Conservation (phyloP, 108 stramenopile species). For the Nitzschia putrida region DNA sequence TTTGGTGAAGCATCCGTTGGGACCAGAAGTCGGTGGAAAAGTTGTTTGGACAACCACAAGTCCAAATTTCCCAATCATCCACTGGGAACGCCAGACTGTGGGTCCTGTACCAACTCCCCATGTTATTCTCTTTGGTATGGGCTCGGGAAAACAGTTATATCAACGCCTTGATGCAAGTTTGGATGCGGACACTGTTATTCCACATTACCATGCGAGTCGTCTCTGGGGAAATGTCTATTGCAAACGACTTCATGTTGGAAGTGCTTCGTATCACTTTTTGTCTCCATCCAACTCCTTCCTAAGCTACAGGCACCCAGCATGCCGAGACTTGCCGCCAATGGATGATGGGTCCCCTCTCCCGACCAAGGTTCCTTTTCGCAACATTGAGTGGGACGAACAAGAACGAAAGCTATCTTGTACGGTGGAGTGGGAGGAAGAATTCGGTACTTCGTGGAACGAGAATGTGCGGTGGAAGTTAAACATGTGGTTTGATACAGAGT, state of each 20-base stretch:
- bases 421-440: conserved; percentile 61
- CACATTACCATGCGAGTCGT: conserved; percentile 39
- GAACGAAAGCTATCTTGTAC: conserved; percentile 51
- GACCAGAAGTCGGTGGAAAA: conserved; percentile 39
- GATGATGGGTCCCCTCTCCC: conserved; percentile 69
- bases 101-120: conserved; percentile 21
- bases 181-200: conserved; percentile 19
- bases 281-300: conserved; percentile 48
- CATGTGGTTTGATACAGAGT: conserved; percentile 65
- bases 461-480: conserved; percentile 57
- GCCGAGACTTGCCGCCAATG: conserved; percentile 52
- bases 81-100: conserved; percentile 43
- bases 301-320: conserved; percentile 61
- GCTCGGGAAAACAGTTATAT: conserved; percentile 31
- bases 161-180: conserved; percentile 22
- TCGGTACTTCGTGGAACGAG: conserved; percentile 69
- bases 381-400: conserved; percentile 45
- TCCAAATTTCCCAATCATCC: conserved; percentile 19
- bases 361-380: conserved; percentile 52
- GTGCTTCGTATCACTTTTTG: conserved; percentile 74
- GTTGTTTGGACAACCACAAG: conserved; percentile 44
- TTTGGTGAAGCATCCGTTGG: conserved; percentile 38
- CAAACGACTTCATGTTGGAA: conserved; percentile 57
- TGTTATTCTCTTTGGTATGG: conserved; percentile 27
- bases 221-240: conserved; percentile 68